A percentile compares a stretch with the other conserved stretches of the same genome.
Conservation (phyloP, 352 stramenopile genomes). For the Phytopythium cucurbitacearum region DNA sequence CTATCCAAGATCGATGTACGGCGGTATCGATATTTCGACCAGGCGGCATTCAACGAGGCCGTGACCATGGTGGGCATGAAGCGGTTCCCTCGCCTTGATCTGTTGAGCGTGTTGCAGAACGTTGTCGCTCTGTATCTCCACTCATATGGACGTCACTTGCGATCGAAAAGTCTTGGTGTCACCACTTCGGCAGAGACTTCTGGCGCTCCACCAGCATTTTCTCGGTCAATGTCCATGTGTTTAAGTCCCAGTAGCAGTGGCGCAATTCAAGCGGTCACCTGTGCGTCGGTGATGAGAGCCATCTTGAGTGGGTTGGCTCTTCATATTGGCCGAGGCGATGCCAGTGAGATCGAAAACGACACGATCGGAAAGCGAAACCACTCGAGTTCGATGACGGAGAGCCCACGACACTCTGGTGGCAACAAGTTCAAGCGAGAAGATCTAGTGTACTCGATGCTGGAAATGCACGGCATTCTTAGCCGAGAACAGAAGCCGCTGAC, state of each 20-base stretch:
- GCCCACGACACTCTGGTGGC: conserved; percentile 8
- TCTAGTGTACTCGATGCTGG: conserved; percentile 70
- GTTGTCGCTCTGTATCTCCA: conserved; percentile 49
- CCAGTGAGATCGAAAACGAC: conserved; percentile 5
- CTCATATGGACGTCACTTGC: conserved; percentile 24
- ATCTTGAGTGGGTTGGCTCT: conserved; percentile 49
- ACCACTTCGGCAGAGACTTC: neutral
- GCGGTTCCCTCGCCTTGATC: conserved; percentile 48
- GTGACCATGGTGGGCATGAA: conserved; percentile 61
- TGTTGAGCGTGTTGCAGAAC: conserved; percentile 46
- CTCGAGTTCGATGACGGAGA: conserved; percentile 4
- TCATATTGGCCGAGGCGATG: conserved; percentile 29
- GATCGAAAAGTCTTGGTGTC: neutral
- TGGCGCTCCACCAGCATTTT: neutral
- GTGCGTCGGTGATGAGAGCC: conserved; percentile 26
- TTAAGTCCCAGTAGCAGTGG: conserved; percentile 4
- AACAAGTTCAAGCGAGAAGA: conserved; percentile 42
- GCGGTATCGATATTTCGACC: conserved; percentile 57
- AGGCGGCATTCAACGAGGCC: conserved; percentile 67
- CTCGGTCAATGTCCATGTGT: conserved; percentile 5
- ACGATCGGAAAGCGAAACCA: conserved; percentile 12
- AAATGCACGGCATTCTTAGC: conserved; percentile 62
- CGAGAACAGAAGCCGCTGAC: conserved; percentile 62
- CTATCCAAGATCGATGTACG: neutral
- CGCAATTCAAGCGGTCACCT: conserved; percentile 12